These are phyloP conservation scores for Keithomyces neogunnii DNA, from an alignment of 2,329 filamentous ascomycete species.

Conservation along the genomic window DNA sequence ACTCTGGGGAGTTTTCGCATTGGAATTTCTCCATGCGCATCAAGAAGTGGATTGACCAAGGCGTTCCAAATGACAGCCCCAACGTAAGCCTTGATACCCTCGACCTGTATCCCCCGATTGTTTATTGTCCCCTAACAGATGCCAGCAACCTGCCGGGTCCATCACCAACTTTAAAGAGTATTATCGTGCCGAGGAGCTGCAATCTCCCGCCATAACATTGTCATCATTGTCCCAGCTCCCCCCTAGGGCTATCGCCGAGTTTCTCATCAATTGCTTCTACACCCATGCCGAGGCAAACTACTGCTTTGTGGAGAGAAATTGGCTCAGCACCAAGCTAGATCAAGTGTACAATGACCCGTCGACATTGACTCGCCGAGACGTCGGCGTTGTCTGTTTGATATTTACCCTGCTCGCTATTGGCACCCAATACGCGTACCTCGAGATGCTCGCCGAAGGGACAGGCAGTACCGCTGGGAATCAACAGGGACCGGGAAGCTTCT, in stretches of 20 bases:
- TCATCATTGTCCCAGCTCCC: conserved; percentile 32
- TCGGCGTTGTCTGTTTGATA: conserved; percentile 34
- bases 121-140: not conserved
- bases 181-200: conserved; percentile 37
- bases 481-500: conserved; percentile 20
- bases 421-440: conserved; percentile 41
- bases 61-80: conserved; percentile 18
- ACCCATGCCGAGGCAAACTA: conserved; percentile 39
- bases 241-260: conserved; percentile 37
- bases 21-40: conserved; percentile 45
- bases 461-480: conserved; percentile 11
- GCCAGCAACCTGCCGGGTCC: conserved; percentile 17
- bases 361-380: conserved; percentile 28
- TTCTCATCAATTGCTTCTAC: conserved; percentile 38
- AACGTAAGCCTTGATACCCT: conserved; percentile 15
- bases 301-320: conserved; percentile 36
- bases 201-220: conserved; percentile 29
- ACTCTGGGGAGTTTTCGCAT: conserved; percentile 43
- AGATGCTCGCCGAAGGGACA: conserved; percentile 16
- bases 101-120: not conserved
- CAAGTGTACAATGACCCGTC: conserved; percentile 30
- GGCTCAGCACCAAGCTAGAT: conserved; percentile 32
- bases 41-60: conserved; percentile 39
- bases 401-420: conserved; percentile 41
- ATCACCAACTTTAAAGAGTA: conserved; percentile 29